Base-by-base conservation (phyloP, 2,329 filamentous ascomycete genomes). In the Dactylella cylindrospora region DNA sequence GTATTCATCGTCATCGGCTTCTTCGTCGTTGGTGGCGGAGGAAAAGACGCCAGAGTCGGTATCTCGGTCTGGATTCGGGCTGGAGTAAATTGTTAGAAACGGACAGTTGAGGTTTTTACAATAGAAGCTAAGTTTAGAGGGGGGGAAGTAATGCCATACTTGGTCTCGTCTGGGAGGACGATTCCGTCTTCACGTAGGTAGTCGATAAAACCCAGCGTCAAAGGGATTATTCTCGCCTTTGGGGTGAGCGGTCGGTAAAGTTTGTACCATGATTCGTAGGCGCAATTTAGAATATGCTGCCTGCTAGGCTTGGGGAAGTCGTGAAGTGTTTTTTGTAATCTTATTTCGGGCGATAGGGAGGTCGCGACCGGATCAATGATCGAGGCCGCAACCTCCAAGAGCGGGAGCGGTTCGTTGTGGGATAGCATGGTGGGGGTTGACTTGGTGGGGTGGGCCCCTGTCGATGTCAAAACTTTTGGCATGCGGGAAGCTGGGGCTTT, bases 161-260 rank as follows among this genome's bases (percentile, higher is more conserved):
- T 74, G 19, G 83, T 79, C 65, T 88, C 85, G 49, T 86, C 81
- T 3, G 87, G 90, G 4, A 98, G 79, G 43, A 96, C 78, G 68
- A 98, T 97, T 67, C 93, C 90, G 70, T 98, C 93, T 70, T 90
- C 86, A 62, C 86, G 86, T 20, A 98, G 83, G 73, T 97, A 98
- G 45, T 85, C 78, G 43, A 97, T 75, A 71, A 97, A 95, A 2
- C 83, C 78, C 2, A 79, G 72, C 0, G 86, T 80, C 4, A 98
- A 79, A 1, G 87, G 84, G 45, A 98, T 85, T 32, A 95, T 83
- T 23, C 87, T 83, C 2, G 91, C 90, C 76, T 91, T 93, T 35
- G 95, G 86, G 26, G 89, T 90, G 40, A 88, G 80, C 5, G 82
- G 77, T 60, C 88, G 85, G 72, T 94, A 95, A 79, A 81, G 84